Evolutionary conservation across 2,329 filamentous ascomycete genomes (phyloP).

Genomic region (Setomelanomma holmii): DNA sequence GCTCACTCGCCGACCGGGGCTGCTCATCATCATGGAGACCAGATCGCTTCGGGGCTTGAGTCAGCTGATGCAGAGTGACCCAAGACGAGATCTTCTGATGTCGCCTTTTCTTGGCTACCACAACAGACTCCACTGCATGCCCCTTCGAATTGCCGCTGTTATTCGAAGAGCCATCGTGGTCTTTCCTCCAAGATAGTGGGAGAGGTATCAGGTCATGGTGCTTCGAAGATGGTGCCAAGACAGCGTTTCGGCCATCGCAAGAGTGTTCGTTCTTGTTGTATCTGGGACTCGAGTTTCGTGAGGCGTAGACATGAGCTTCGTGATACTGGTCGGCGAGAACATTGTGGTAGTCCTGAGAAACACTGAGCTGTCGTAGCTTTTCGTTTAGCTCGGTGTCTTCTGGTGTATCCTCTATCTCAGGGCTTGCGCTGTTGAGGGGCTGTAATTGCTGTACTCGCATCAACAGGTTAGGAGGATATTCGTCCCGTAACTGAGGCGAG

Average conservation of each 20-base stretch:
- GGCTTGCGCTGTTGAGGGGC: conserved; percentile 16
- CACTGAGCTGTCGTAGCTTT: conserved; percentile 29
- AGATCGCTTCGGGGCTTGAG: conserved; percentile 1
- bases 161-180: conserved; percentile 2
- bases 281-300: neutral
- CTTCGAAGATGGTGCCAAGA: conserved; percentile 1
- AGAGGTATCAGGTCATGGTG: conserved; percentile 17
- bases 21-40: neutral
- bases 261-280: neutral
- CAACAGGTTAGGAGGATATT: too few relatives aligned
- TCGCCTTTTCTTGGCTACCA: conserved; percentile 8
- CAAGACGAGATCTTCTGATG: conserved; percentile 21
- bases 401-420: conserved; percentile 21
- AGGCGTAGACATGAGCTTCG: conserved; percentile 13
- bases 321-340: conserved; percentile 33
- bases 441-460: conserved; percentile 3
- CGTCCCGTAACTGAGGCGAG: neutral
- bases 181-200: conserved; percentile 31
- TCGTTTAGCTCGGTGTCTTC: conserved; percentile 28
- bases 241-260: neutral
- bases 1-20: neutral
- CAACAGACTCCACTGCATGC: neutral
- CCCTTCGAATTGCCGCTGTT: conserved; percentile 5
- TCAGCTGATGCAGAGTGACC: conserved; percentile 21
- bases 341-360: conserved; percentile 41